Evolutionary conservation across 768 basidiomycete species (phyloP).

Genomic region (Myochromella boudieri): DNA sequence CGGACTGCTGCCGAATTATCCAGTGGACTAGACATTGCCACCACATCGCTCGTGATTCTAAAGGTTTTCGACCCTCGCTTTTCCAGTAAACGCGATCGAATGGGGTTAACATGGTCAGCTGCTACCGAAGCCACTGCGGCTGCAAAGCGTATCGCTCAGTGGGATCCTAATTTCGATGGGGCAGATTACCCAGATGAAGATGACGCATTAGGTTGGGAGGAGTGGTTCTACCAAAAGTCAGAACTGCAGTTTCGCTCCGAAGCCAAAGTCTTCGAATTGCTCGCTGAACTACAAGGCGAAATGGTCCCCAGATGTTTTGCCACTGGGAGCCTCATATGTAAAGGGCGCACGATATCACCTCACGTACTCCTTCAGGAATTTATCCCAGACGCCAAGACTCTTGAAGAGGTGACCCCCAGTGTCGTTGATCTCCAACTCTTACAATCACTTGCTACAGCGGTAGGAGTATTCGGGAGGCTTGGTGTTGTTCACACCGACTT

Average conservation of each 20-base stretch:
- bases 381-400: neutral
- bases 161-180: neutral
- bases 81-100: neutral
- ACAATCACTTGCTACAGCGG: neutral
- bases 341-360: neutral
- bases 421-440: neutral
- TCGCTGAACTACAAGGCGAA: neutral
- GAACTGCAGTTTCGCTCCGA: neutral
- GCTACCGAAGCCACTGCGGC: neutral
- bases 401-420: neutral
- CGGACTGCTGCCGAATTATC: too few species aligned
- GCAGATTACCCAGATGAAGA: neutral
- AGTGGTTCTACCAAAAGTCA: neutral
- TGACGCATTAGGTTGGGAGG: conserved; percentile 1
- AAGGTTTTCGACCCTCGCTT: conserved; percentile 1
- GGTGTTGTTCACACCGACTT: conserved; percentile 1
- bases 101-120: neutral
- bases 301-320: neutral
- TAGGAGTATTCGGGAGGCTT: neutral
- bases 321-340: neutral
- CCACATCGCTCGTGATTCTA: neutral
- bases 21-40: neutral
- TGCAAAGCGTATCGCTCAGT: neutral
- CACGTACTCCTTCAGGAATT: neutral
- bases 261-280: neutral